A percentile compares a stretch with the other conserved stretches of the same genome.
phyloP scores from a whole-genome alignment of 1,284 basidiomycete species.

The Ustilago lituana region DNA sequence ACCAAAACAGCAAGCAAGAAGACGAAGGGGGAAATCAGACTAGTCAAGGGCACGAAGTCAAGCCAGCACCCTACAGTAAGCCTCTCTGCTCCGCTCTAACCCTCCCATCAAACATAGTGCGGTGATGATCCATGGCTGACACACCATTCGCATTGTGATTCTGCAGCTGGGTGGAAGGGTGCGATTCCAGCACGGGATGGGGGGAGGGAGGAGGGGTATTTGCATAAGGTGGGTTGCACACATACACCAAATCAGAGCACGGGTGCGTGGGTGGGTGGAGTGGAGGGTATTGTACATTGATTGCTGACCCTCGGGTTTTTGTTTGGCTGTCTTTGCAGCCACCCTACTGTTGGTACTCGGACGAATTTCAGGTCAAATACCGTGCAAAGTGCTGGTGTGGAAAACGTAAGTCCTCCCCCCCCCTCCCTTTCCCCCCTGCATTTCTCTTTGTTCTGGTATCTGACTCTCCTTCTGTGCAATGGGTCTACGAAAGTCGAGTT shows the following conservation, averaged over 20 bases:
- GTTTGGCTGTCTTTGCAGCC: constrained; percentile 11
- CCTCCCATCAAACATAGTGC: too few species aligned
- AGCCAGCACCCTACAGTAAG: constrained; percentile 30
- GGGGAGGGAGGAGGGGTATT: constrained; percentile 35
- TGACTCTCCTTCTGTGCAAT: too few species aligned
- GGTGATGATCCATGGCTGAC: too few species aligned
- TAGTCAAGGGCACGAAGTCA: constrained; percentile 26
- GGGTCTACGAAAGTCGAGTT: constrained; percentile 44
- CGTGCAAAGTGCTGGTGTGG: constrained; percentile 41
- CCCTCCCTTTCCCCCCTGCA: too few species aligned
- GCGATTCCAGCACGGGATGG: constrained; percentile 31
- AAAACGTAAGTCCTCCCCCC: constrained; percentile 19
- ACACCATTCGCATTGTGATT: too few species aligned
- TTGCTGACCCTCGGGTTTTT: neutral
- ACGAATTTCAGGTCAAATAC: constrained; percentile 46
- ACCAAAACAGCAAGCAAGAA: constrained; percentile 1
- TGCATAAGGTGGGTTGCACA: constrained; percentile 40
- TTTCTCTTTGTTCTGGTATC: too few species aligned
- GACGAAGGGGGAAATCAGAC: constrained; percentile 6
- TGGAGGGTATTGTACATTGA: too few species aligned
- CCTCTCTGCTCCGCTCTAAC: too few species aligned
- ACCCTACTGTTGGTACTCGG: constrained; percentile 42
- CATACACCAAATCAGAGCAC: too few species aligned
- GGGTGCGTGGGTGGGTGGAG: too few species aligned
- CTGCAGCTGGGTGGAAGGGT: constrained; percentile 52